Conservation (phyloP, 352 stramenopile genomes). For the Phytophthora pisi region DNA sequence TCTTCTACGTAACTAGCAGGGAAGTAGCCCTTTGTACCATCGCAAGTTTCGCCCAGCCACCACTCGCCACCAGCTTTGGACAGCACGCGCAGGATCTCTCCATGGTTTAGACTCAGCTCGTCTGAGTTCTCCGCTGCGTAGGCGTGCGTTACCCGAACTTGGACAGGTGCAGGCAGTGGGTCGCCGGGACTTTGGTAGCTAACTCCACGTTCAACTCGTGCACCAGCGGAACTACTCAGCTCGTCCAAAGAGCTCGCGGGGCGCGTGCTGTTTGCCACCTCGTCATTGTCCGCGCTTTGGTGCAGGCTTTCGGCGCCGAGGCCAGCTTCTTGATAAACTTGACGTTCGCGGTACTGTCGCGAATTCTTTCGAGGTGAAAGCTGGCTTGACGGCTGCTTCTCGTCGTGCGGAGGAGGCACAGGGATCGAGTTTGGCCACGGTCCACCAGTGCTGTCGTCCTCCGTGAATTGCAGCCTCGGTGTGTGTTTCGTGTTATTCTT, state of each 20-base stretch:
- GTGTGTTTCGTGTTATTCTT: slow-evolving; percentile 7
- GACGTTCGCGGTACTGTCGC: slow-evolving; percentile 45
- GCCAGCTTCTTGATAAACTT: slow-evolving; percentile 9
- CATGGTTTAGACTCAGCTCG: slow-evolving; percentile 54
- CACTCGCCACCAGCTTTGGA: slow-evolving; percentile 55
- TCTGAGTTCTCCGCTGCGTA: slow-evolving; percentile 38
- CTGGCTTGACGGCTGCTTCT: slow-evolving; percentile 26
- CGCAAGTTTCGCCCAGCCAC: slow-evolving; percentile 69
- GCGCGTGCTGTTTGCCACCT: slow-evolving; percentile 1
- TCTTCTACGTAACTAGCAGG: slow-evolving; percentile 53
- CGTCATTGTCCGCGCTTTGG: neutral
- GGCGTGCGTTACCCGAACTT: slow-evolving; percentile 15
- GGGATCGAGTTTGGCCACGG: slow-evolving; percentile 21
- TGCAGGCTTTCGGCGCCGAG: neutral
- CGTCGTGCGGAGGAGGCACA: slow-evolving; percentile 10
- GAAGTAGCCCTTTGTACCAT: slow-evolving; percentile 66
- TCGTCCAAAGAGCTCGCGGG: neutral
- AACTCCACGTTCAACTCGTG: neutral
- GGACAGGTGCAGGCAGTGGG: neutral
- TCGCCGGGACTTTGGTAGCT: slow-evolving; percentile 5
- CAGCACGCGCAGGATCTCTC: slow-evolving; percentile 64
- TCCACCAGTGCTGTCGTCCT: slow-evolving; percentile 6
- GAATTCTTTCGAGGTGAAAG: slow-evolving; percentile 37
- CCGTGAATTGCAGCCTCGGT: neutral
- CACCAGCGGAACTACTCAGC: neutral